Base-by-base conservation (phyloP, 768 basidiomycete genomes). In the Macrocybe gigantea region DNA sequence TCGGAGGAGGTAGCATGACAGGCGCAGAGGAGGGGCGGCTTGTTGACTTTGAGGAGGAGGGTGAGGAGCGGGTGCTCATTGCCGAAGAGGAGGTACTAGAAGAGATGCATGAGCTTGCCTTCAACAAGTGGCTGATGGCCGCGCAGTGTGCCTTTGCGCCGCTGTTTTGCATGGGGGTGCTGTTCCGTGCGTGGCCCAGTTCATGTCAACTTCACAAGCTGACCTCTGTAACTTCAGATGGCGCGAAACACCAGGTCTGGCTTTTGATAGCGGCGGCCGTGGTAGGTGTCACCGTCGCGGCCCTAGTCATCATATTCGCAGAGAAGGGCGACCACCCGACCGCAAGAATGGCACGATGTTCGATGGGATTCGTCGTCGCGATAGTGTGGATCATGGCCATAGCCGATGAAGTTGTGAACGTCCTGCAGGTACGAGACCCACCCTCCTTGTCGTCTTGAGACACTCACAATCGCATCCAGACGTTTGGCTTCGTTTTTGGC, bases 321-420 rank as follows among this genome's bases (percentile, higher is more conserved):
- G 73, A 76, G 6, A 74, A 77, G 37, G 85, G 88, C 2, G 69
- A 73, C 13, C 73, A 80, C 52, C 71, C 75, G 5, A 59, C 76
- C 10, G 74, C 79, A 40, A 75, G 80, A 48, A 74, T 93, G 66
- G 73, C 78, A 7, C 77, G 93, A 7, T 95, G 92, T 59, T 85
- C 83, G 15, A 84, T 94, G 75, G 95, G 96, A 0, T 99, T 99
- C 68, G 62, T 84, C 14, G 85, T 95, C 29, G 77, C 93, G 2
- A 80, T 97, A 51, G 83, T 97, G 6, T 99, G 96, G 95, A 97
- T 99, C 56, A 94, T 97, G 82, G 93, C 88, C 5, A 93, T 98
- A 41, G 93, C 94, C 1, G 93, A 96, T 61, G 94, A 97, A 62
- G 93, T 95, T 2, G 93, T 98, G 31, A 78, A 86, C 41, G 84